phyloP scores from a whole-genome alignment of 1,284 basidiomycete genomes.

The Ceratobasidium sp. region DNA sequence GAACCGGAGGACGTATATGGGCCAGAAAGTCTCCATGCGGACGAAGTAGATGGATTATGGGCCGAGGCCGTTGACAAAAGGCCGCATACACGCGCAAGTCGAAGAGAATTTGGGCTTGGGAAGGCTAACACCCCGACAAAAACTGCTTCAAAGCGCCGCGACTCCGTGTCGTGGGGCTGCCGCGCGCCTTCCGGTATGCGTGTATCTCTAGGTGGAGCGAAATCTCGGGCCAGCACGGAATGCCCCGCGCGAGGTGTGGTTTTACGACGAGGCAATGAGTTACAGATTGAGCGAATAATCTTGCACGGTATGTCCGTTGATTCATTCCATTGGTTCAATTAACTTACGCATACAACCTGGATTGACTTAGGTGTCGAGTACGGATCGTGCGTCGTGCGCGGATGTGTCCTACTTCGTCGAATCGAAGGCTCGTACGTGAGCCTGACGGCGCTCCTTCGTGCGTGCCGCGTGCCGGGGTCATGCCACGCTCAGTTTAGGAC shows the following conservation, averaged over 20 bases:
- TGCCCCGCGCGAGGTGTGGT: slow-evolving; percentile 6
- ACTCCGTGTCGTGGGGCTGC: slow-evolving; percentile 28
- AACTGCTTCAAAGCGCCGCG: background rate
- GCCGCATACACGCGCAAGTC: slow-evolving; percentile 33
- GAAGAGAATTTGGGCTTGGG: background rate
- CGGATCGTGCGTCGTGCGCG: slow-evolving; percentile 21
- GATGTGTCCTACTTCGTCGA: slow-evolving; percentile 36
- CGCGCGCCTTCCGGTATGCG: slow-evolving; percentile 32
- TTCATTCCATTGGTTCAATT: background rate
- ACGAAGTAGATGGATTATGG: slow-evolving; percentile 35
- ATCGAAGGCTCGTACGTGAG: slow-evolving; percentile 29
- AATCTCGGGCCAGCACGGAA: slow-evolving; percentile 6
- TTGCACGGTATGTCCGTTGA: slow-evolving; percentile 23
- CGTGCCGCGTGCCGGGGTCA: slow-evolving; percentile 33
- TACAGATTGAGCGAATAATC: slow-evolving; percentile 21
- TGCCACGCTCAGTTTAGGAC: slow-evolving; percentile 38
- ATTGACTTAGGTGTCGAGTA: slow-evolving; percentile 20
- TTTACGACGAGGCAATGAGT: background rate
- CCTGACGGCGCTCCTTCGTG: slow-evolving; percentile 29
- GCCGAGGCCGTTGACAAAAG: slow-evolving; percentile 12
- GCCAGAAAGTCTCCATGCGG: slow-evolving; percentile 24
- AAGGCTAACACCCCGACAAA: background rate
- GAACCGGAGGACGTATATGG: slow-evolving; percentile 13
- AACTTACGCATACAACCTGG: background rate
- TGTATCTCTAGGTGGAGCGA: slow-evolving; percentile 10